A percentile compares a stretch with the other conserved stretches of the same genome.
Conservation (phyloP, 352 stramenopile species). For the Globisporangium canariense region DNA sequence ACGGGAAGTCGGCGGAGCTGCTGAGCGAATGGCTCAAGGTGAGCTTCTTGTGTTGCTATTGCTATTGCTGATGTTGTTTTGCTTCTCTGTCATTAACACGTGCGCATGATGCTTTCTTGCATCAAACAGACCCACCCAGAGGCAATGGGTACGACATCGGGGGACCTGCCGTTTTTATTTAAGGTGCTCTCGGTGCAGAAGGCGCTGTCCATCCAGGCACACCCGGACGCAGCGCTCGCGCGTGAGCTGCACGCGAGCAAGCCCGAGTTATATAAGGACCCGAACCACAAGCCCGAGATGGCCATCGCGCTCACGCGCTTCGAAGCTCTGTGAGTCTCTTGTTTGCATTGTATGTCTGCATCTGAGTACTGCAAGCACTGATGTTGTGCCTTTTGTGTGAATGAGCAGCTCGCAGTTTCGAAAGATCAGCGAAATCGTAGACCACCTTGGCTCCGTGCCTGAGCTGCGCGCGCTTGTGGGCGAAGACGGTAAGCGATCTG, state of each 20-base stretch:
- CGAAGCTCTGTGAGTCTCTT: slow-evolving; percentile 82
- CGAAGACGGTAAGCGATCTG: slow-evolving; percentile 13
- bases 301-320: slow-evolving; percentile 97
- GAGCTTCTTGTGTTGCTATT: neutral
- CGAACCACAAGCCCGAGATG: slow-evolving; percentile 99
- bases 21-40: slow-evolving; percentile 76
- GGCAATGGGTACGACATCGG: slow-evolving; percentile 29
- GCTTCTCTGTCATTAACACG: neutral
- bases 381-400: neutral
- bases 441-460: slow-evolving; percentile 68
- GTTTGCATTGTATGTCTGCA: neutral
- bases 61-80: neutral
- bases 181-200: slow-evolving; percentile 98
- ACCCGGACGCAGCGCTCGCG: slow-evolving; percentile 84
- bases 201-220: slow-evolving; percentile 96
- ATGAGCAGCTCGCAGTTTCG: slow-evolving; percentile 85
- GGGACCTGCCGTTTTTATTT: slow-evolving; percentile 97
- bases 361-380: neutral
- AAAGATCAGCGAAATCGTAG: slow-evolving; percentile 80
- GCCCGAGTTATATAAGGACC: slow-evolving; percentile 95
- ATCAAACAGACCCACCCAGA: slow-evolving; percentile 31
- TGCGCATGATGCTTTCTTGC: neutral
- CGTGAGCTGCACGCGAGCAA: slow-evolving; percentile 77
- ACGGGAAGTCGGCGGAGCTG: slow-evolving; percentile 38
- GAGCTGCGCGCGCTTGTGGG: slow-evolving; percentile 71